A percentile compares a stretch with the other conserved stretches of the same genome.
phyloP scores from a whole-genome alignment of 169 alveolate genomes.

The Fabrea salina region DNA sequence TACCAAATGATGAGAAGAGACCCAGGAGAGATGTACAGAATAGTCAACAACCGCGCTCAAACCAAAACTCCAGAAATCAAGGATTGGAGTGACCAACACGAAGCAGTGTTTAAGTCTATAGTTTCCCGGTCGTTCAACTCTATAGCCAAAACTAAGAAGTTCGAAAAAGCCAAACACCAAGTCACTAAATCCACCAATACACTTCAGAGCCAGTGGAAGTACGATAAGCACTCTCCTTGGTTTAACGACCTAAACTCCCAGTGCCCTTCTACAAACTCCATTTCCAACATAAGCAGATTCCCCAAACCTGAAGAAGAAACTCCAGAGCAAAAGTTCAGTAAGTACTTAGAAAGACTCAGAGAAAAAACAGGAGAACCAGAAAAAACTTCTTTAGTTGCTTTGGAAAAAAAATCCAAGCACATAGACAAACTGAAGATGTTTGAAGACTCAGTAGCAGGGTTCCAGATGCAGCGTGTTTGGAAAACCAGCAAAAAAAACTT shows the following conservation, averaged over 20 bases:
- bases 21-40: not conserved
- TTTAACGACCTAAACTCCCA: slow-evolving; percentile 9
- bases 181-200: not conserved
- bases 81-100: not conserved
- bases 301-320: not conserved
- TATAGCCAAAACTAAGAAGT: not conserved
- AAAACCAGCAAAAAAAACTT: not conserved
- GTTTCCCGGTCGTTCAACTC: not conserved
- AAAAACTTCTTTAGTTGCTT: not conserved
- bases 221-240: slow-evolving; percentile 29
- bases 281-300: not conserved
- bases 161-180: not conserved
- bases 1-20: not conserved
- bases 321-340: not conserved
- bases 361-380: not conserved
- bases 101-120: not conserved
- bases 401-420: not conserved
- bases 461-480: not conserved
- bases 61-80: not conserved
- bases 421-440: not conserved
- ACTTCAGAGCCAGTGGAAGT: not conserved
- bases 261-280: not conserved
- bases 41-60: not conserved
- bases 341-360: not conserved
- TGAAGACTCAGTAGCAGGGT: not conserved